phyloP scores from a whole-genome alignment of 2,329 filamentous ascomycete genomes.

The Xylaria sp. region DNA sequence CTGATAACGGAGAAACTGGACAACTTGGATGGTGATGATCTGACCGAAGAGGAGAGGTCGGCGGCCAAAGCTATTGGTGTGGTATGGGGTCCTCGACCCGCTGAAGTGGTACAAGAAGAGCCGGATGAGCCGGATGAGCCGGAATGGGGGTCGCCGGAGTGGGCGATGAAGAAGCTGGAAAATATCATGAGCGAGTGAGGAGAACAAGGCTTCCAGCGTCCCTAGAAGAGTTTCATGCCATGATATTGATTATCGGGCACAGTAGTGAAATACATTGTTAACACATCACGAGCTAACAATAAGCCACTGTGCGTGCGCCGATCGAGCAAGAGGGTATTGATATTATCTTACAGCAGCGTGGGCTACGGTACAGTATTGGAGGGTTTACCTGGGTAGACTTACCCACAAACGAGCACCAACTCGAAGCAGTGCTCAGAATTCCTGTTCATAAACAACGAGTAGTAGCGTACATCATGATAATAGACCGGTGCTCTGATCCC shows the following conservation, averaged over 20 bases:
- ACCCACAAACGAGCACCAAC: no score
- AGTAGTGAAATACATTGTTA: not conserved
- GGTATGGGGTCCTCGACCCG: slow-evolving; percentile 15
- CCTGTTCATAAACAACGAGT: no score
- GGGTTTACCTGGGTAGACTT: no score
- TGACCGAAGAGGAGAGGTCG: slow-evolving; percentile 18
- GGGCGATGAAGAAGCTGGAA: slow-evolving; percentile 9
- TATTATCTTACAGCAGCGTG: no score
- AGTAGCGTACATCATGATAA: no score
- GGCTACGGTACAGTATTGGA: no score
- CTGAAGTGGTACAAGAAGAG: not conserved
- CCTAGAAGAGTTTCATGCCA: not conserved
- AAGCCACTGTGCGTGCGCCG: no score
- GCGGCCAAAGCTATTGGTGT: slow-evolving; percentile 24
- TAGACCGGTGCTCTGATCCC: no score
- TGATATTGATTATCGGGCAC: not conserved
- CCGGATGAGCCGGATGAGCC: no score
- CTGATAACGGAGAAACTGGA: slow-evolving; percentile 13
- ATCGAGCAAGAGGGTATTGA: no score
- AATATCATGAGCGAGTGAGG: slow-evolving; percentile 23
- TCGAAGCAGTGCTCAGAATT: no score
- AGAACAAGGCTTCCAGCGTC: not conserved
- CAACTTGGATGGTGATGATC: slow-evolving; percentile 9
- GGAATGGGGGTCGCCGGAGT: no score
- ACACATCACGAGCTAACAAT: not conserved